Base-by-base conservation (phyloP, 768 basidiomycete genomes). In the Tricholoma sp. region DNA sequence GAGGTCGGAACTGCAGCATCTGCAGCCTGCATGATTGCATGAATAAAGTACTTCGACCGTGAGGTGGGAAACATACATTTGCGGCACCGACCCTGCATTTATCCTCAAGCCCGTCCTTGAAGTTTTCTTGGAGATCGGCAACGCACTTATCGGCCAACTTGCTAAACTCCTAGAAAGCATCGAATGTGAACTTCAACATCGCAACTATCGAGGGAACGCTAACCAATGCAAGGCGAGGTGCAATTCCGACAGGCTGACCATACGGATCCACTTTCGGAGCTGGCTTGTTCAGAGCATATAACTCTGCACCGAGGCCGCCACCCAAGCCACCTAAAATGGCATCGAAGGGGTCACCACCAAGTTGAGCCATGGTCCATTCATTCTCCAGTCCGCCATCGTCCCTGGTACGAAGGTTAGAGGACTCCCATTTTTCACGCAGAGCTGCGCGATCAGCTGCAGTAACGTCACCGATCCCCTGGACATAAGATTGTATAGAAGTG, bases 71-170 rank as follows among this genome's bases (percentile, higher is more conserved):
- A 68, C 76, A 50, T 61, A 83, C 83, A 55, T 76, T 75, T 15
- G 66, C 61, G 5, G 83, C 82, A 12, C 84, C 83, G 13, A 67
- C 65, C 50, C 72, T 72, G 60, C 83, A 84, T 57, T 81, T 83
- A 34, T 83, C 81, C 59, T 85, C 82, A 9, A 85, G 68, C 7
- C 82, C 82, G 49, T 81, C 80, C 41, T 73, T 72, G 68, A 85
- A 80, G 34, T 70, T 65, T 3, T 71, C 65, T 59, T 84, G 76
- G 11, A 86, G 72, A 20, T 76, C 74, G 7, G 66, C 56, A 4
- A 83, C 79, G 44, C 72, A 76, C 1, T 74, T 65, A 15, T 81
- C 75, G 1, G 81, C 70, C 33, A 81, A 67, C 18, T 65, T 63
- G 5, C 64, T 61, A 59, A 86, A 84, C 58, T 77, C 78, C 83